Evolutionary conservation across 805 yeast genomes (phyloP).

Genomic region (Teunomyces stri): DNA sequence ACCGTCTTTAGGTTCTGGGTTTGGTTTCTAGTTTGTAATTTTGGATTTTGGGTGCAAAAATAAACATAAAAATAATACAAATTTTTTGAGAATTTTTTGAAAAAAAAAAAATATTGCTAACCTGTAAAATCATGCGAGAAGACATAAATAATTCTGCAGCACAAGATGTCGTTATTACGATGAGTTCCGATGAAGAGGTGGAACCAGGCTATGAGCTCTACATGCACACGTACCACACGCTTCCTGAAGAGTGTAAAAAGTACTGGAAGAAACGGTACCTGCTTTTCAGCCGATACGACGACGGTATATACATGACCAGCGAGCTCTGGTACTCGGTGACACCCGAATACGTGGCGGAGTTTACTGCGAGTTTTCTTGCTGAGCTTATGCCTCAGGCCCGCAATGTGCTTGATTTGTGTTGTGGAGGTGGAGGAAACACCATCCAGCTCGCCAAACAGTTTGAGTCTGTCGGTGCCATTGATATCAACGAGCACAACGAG

Average conservation of each 20-base stretch:
- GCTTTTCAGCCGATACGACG: conserved; percentile 62
- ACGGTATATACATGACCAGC: conserved; percentile 64
- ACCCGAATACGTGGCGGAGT: conserved; percentile 69
- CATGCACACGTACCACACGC: conserved; percentile 36
- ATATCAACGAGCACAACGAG: conserved; percentile 57
- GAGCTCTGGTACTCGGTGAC: conserved; percentile 90
- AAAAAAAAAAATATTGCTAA: not conserved
- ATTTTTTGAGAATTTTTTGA: not conserved
- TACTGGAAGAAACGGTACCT: conserved; percentile 63
- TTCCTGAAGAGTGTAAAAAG: conserved; percentile 44
- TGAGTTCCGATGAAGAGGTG: conserved; percentile 7
- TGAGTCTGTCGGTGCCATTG: conserved; percentile 59
- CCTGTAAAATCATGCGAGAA: not conserved
- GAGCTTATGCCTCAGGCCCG: conserved; percentile 50
- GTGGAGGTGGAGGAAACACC: conserved; percentile 88
- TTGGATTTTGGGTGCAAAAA: conserved; percentile 2
- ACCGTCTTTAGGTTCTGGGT: conserved; percentile 25
- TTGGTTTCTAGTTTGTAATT: not conserved
- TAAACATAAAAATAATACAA: no score
- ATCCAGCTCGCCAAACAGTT: conserved; percentile 69
- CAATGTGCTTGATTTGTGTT: conserved; percentile 63
- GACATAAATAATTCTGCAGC: not conserved
- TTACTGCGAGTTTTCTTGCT: conserved; percentile 52
- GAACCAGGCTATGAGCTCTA: conserved; percentile 26
- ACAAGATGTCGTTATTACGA: not conserved